Conservation (phyloP, 2,329 filamentous ascomycete species). For the Colletotrichum scovillei region DNA sequence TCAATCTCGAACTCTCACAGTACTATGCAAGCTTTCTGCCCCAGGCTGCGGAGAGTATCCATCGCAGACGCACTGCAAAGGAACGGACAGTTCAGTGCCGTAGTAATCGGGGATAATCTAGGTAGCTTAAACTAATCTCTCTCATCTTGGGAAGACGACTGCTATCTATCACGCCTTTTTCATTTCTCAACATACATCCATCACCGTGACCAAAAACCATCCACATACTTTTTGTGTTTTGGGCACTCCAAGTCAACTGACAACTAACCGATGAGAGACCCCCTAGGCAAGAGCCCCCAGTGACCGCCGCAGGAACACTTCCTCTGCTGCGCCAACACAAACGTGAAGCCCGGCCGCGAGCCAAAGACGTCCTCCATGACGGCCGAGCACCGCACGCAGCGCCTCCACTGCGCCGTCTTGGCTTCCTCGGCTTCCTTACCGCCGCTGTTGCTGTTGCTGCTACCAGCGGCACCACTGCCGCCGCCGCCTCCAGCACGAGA, state of each 20-base stretch:
- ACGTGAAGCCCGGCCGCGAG: constrained; percentile 61
- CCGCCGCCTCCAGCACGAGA: no score
- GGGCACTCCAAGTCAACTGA: background rate
- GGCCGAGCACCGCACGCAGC: constrained; percentile 70
- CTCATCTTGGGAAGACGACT: background rate
- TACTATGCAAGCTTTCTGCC: no score
- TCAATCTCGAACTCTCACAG: no score
- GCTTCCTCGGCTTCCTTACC: constrained; percentile 54
- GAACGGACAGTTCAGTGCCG: no score
- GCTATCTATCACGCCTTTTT: background rate
- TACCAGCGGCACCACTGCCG: no score
- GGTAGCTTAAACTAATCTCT: background rate
- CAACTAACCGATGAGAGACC: constrained; percentile 15
- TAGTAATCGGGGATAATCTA: no score
- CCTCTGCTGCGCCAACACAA: constrained; percentile 65
- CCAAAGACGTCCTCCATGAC: constrained; percentile 72
- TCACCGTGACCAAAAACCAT: background rate
- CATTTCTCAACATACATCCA: background rate
- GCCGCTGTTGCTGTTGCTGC: background rate
- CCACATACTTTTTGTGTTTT: background rate
- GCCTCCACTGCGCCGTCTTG: constrained; percentile 50
- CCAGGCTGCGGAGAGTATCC: no score
- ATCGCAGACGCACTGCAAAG: no score
- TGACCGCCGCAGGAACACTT: constrained; percentile 66
- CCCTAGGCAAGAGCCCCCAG: constrained; percentile 59